Conservation (phyloP, 2,329 filamentous ascomycete species). For the Whalleya microplaca region DNA sequence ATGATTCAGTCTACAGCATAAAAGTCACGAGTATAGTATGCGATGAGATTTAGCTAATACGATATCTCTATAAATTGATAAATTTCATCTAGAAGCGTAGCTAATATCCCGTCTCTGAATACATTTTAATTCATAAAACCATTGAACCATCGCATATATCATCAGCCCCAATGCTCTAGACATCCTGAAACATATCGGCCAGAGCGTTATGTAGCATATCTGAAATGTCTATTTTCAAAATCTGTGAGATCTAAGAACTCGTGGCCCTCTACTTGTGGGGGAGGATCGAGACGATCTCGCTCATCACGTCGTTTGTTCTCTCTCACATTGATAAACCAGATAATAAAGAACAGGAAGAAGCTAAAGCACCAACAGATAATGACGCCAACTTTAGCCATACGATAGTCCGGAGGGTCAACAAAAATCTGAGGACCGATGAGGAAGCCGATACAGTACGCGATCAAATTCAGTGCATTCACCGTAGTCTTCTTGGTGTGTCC, state of each 20-base stretch:
- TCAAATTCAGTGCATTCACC: neutral
- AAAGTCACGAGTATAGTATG: too few relatives aligned
- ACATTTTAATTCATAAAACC: too few relatives aligned
- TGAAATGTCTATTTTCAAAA: neutral
- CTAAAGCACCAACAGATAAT: neutral
- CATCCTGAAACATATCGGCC: neutral
- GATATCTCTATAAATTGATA: too few relatives aligned
- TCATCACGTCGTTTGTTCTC: neutral
- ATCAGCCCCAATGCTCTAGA: neutral
- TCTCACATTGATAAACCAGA: neutral
- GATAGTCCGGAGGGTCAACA: neutral
- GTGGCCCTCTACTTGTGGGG: neutral
- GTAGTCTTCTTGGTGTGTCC: neutral
- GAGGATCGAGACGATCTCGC: neutral
- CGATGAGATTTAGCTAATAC: too few relatives aligned
- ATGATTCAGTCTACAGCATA: too few relatives aligned
- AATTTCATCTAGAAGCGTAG: too few relatives aligned
- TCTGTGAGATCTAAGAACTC: neutral
- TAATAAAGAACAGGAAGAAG: neutral
- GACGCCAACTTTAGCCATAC: neutral
- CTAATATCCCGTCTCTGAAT: too few relatives aligned
- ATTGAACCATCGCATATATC: neutral
- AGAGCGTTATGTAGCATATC: neutral
- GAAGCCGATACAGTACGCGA: neutral
- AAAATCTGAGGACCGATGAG: neutral